Conservation (phyloP, 2,329 filamentous ascomycete genomes). For the Exophiala oligosperma region DNA sequence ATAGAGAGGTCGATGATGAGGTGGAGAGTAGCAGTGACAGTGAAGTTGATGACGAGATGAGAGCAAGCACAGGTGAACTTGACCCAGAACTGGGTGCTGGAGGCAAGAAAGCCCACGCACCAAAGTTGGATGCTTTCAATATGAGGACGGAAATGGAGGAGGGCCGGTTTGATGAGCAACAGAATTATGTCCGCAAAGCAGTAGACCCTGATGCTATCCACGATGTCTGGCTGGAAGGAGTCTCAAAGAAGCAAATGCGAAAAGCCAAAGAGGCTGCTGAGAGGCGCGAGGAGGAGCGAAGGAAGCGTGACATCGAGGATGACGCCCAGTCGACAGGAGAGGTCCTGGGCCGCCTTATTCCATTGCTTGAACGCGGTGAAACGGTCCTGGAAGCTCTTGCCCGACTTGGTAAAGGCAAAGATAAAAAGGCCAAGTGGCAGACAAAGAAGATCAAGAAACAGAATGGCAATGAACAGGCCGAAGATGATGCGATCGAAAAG, state of each 20-base stretch:
- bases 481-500: slow-evolving; percentile 67
- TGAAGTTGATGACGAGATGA: slow-evolving; percentile 64
- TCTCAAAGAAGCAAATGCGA: slow-evolving; percentile 92
- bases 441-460: slow-evolving; percentile 50
- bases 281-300: slow-evolving; percentile 74
- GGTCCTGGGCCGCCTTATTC: slow-evolving; percentile 71
- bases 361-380: slow-evolving; percentile 73
- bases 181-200: slow-evolving; percentile 90
- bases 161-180: slow-evolving; percentile 83
- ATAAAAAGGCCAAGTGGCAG: slow-evolving; percentile 40
- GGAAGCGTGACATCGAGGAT: slow-evolving; percentile 69
- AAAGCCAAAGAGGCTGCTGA: slow-evolving; percentile 84
- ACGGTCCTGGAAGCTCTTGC: slow-evolving; percentile 86
- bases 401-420: slow-evolving; percentile 69
- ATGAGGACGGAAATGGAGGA: slow-evolving; percentile 88
- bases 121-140: slow-evolving; percentile 95
- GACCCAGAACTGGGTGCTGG: slow-evolving; percentile 91
- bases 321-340: slow-evolving; percentile 74
- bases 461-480: slow-evolving; percentile 6
- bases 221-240: slow-evolving; percentile 87
- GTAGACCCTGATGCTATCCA: slow-evolving; percentile 85
- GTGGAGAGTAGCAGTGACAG: slow-evolving; percentile 61
- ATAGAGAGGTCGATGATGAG: slow-evolving; percentile 56
- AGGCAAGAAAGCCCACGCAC: slow-evolving; percentile 87
- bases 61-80: slow-evolving; percentile 72